Base-by-base conservation (phyloP, 176 grass and related monocot genomes). In the Secale cereale region DNA sequence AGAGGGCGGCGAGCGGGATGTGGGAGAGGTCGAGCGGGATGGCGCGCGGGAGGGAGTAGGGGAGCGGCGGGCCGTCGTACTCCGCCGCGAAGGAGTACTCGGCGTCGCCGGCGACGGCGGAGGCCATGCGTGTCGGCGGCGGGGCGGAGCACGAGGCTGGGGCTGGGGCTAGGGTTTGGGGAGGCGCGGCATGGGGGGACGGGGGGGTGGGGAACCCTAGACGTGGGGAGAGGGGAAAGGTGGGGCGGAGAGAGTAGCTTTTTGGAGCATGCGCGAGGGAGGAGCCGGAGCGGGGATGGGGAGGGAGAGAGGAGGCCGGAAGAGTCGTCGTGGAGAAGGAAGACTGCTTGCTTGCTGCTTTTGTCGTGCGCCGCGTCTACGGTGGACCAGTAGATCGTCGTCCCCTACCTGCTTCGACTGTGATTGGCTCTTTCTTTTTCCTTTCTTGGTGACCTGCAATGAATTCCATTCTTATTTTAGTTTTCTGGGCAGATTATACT, bases 1-100 rank as follows among this genome's bases (percentile, higher is more conserved):
- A 78, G 20, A 93, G 70, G 23, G 92, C 78, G 6, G 97, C 94
- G 41, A 99, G 63, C 20, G 97, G 97, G 91, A 99, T 99, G 56
- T 78, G 88, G 22, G 88, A 86, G 60, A 99, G 85, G 65, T 99
- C 97, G 33, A 99, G 88, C 67, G 94, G 97, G 81, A 94, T 89
- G 33, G 86, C 97, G 61, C 91, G 83, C 40, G 97, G 97, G 79
- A 99, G 92, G 11, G 88, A 79, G 87, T 97, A 94, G 25, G 91
- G 84, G 3, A 99, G 76, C 7, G 94, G 97, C 33, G 97, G 94
- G 13, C 97, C 97, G 45, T 94, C 91, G 90, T 99, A 99, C 81
- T 97, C 91, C 29, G 89, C 41, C 31, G 97, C 97, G 82, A 99
- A 99, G 16, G 94, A 92, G 92, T 94, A 99, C 36, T 94, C 91